Evolutionary conservation across 2,329 filamentous ascomycete genomes (phyloP).

Genomic region (Aulographum hederae): DNA sequence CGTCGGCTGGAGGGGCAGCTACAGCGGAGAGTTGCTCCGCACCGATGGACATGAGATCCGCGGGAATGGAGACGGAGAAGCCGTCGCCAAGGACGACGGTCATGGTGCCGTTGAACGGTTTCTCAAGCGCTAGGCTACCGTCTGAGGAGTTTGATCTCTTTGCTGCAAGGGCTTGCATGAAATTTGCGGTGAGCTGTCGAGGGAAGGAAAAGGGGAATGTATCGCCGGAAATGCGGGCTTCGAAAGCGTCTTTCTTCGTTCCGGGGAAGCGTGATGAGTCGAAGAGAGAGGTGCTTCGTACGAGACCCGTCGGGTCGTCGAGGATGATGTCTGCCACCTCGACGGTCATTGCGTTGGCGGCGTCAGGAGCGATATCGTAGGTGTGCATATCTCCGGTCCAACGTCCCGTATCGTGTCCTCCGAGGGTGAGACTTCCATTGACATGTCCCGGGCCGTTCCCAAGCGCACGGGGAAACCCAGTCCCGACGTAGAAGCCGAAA

Average conservation of each 20-base stretch:
- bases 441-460: no score
- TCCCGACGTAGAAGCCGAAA: constrained; percentile 24
- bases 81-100: constrained; percentile 22
- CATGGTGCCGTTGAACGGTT: constrained; percentile 19
- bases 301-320: constrained; percentile 11
- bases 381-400: constrained; percentile 17
- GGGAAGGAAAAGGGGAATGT: constrained; percentile 24
- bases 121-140: constrained; percentile 17
- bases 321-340: constrained; percentile 21
- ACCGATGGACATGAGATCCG: constrained; percentile 17
- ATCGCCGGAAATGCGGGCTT: constrained; percentile 23
- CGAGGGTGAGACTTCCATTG: constrained; percentile 24
- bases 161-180: constrained; percentile 17
- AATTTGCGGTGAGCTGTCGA: constrained; percentile 20
- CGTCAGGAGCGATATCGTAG: constrained; percentile 14
- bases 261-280: constrained; percentile 14
- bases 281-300: constrained; percentile 17
- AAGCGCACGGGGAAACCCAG: constrained; percentile 21
- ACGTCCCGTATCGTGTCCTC: constrained; percentile 25
- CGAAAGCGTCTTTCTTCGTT: constrained; percentile 14
- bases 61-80: constrained; percentile 20
- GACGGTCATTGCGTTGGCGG: constrained; percentile 18
- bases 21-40: constrained; percentile 18
- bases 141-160: constrained; percentile 12
- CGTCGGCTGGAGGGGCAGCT: constrained; percentile 10